Evolutionary conservation across 2,329 filamentous ascomycete genomes (phyloP).

Genomic region (Huntiella moniliformis): DNA sequence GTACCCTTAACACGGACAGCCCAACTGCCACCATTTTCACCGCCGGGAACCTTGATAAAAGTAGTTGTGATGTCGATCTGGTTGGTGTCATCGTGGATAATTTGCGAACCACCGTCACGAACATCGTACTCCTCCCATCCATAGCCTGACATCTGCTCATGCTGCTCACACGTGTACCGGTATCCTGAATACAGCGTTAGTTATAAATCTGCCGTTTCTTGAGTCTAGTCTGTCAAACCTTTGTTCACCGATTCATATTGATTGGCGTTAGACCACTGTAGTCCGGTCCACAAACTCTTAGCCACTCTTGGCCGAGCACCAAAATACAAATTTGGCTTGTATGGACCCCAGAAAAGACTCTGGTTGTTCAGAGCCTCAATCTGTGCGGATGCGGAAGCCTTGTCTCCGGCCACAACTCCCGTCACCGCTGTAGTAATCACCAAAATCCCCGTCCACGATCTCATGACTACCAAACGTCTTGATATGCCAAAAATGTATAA

Average conservation of each 20-base stretch:
- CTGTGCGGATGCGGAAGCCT: conserved; percentile 2
- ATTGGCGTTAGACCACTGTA: conserved; percentile 82
- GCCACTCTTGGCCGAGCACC: conserved; percentile 68
- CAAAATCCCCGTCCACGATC: conserved; percentile 11
- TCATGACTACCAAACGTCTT: conserved; percentile 12
- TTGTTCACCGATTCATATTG: conserved; percentile 55
- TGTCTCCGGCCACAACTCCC: conserved; percentile 1
- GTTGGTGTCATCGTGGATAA: conserved; percentile 79
- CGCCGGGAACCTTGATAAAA: conserved; percentile 83
- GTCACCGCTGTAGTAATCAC: conserved; percentile 6
- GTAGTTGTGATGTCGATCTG: conserved; percentile 77
- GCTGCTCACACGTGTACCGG: conserved; percentile 87
- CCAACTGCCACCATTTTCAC: conserved; percentile 76
- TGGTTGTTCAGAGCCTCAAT: conserved; percentile 41
- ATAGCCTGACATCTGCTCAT: conserved; percentile 84
- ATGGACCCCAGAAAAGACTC: conserved; percentile 87
- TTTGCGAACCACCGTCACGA: conserved; percentile 68
- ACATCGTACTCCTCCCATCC: conserved; percentile 97
- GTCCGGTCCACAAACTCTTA: conserved; percentile 59
- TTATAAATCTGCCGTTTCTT: background rate
- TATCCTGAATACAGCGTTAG: background rate
- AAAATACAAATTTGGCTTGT: conserved; percentile 87
- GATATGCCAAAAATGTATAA: conserved; percentile 8
- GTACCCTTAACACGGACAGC: conserved; percentile 70
- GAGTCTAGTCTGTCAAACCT: conserved; percentile 49